These are phyloP conservation scores for Penstemon newberryi DNA, from an alignment of 257 asterid genomes.

Conservation along the genomic window DNA sequence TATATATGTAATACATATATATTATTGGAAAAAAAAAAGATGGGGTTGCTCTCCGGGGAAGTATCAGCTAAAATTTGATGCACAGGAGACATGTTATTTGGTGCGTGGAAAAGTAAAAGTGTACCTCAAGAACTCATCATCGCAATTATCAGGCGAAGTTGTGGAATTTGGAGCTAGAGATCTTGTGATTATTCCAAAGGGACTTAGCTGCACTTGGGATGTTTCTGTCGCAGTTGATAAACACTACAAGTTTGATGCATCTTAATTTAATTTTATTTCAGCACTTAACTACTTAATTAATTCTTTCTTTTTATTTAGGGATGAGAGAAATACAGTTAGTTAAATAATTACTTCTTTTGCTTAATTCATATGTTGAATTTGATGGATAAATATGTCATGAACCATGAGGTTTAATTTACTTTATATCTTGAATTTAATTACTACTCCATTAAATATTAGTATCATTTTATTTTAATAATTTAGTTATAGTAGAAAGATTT, in stretches of 20 bases:
- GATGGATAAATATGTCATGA: background rate
- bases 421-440: no score
- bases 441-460: no score
- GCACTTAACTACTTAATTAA: background rate
- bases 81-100: conserved; percentile 73
- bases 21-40: conserved; percentile 26
- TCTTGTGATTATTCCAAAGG: conserved; percentile 77
- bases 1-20: background rate
- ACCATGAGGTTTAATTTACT: background rate
- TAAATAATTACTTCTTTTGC: background rate
- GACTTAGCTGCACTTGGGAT: conserved; percentile 94
- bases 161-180: conserved; percentile 91
- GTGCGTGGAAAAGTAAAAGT: conserved; percentile 77
- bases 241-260: conserved; percentile 76
- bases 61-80: conserved; percentile 76
- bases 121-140: conserved; percentile 50
- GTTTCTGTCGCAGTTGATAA: conserved; percentile 73
- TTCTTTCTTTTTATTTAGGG: conserved; percentile 6
- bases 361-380: background rate
- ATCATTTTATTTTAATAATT: no score
- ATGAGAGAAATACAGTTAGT: background rate
- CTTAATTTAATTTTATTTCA: conserved; percentile 16
- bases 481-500: no score
- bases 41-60: conserved; percentile 95
- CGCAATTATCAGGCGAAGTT: conserved; percentile 27